Evolutionary conservation across 768 basidiomycete species (phyloP), one percentile per base, ranked within the genome.

Genomic region (Termitomyces bulborhizus): DNA sequence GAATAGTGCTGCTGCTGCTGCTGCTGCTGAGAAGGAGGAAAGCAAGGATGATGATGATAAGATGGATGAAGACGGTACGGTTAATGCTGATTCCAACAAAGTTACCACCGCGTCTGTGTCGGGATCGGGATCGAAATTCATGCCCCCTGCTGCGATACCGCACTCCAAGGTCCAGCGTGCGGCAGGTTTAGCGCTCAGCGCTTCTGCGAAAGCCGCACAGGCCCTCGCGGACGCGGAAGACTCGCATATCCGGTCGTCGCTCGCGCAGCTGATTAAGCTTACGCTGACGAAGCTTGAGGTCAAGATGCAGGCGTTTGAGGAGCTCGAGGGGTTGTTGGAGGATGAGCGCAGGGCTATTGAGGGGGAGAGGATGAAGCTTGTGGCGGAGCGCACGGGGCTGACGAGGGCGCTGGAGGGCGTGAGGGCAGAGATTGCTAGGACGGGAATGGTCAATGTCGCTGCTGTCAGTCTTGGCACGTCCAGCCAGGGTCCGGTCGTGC

Each of bases 241-340:
- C 60, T 68, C 75, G 0, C 85, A 90, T 56, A 90, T 99, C 54
- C 83, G 86, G 36, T 75, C 80, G 55, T 80, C 88, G 1, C 83
- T 98, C 46, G 83, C 92, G 3, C 81, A 84, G 37, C 79, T 99
- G 56, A 90, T 99, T 71, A 88, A 91, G 70, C 77, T 90, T 53
- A 91, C 80, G 56, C 77, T 81, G 63, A 91, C 80, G 46, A 98
- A 98, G 70, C 83, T 98, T 37, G 95, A 98, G 65, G 76, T 96
- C 52, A 98, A 99, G 78, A 90, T 94, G 84, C 72, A 82, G 1
- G 91, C 95, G 68, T 98, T 98, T 64, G 97, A 98, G 67, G 87
- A 92, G 68, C 76, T 99, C 55, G 97, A 99, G 67, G 88, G 90
- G 46, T 73, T 93, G 8, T 74, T 99, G 50, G 97, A 98, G 67